phyloP scores from a whole-genome alignment of 495 filamentous ascomycete genomes.

The Tetracladium marchalianum region DNA sequence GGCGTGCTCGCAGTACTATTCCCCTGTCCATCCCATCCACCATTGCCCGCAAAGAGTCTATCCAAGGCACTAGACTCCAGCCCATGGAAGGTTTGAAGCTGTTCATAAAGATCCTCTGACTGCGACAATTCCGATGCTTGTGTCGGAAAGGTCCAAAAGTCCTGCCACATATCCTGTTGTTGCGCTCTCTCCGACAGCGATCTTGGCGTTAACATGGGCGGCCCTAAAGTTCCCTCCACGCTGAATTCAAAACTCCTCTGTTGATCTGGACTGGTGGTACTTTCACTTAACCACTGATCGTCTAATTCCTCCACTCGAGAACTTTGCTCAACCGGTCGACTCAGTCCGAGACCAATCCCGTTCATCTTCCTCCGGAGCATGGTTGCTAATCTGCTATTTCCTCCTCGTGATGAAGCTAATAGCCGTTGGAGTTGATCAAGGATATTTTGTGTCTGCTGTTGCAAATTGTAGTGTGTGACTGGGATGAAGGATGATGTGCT shows the following conservation, averaged over 20 bases:
- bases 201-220: not conserved
- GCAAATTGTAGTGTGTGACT: conserved; percentile 4
- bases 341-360: not conserved
- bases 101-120: not conserved
- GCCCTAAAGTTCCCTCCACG: not conserved
- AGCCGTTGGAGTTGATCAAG: conserved; percentile 26
- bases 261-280: not conserved
- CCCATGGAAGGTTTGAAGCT: not conserved
- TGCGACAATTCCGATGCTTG: not conserved
- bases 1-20: not conserved
- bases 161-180: not conserved
- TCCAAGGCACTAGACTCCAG: not conserved
- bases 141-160: not conserved
- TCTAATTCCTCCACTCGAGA: not conserved
- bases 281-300: not conserved
- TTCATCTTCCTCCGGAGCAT: conserved; percentile 25
- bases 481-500: conserved; percentile 4
- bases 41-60: not conserved
- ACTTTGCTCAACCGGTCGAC: not conserved
- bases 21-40: not conserved
- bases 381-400: conserved; percentile 23
- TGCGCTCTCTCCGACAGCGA: not conserved
- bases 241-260: not conserved
- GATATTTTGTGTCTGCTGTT: conserved; percentile 21
- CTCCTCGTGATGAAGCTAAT: conserved; percentile 25